Conservation (phyloP, 2,329 filamentous ascomycete species). For the Helotiales sp. region DNA sequence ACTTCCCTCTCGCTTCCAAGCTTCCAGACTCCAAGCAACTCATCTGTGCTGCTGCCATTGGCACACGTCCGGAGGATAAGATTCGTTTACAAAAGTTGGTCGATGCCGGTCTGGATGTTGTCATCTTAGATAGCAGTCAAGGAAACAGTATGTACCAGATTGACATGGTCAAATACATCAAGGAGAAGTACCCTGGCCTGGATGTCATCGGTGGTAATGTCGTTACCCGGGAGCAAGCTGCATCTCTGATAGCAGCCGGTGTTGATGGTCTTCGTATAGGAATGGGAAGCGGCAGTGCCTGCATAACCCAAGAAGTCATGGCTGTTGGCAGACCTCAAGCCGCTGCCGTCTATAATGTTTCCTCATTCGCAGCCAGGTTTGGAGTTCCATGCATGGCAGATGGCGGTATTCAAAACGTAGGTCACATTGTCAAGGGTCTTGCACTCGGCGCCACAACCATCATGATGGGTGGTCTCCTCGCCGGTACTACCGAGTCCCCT, state of each 20-base stretch:
- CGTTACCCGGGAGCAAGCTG: constrained; percentile 95
- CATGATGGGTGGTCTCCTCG: constrained; percentile 99
- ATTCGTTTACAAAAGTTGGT: constrained; percentile 80
- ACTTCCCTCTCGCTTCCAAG: constrained; percentile 96
- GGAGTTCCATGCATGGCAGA: constrained; percentile 98
- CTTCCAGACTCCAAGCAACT: constrained; percentile 96
- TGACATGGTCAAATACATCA: constrained; percentile 97
- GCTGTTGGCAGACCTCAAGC: constrained; percentile 96
- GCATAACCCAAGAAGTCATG: constrained; percentile 99
- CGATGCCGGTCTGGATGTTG: constrained; percentile 92
- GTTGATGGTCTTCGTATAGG: constrained; percentile 96
- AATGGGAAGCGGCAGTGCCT: constrained; percentile 97
- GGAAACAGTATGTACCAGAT: constrained; percentile 99
- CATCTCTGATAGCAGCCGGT: constrained; percentile 85
- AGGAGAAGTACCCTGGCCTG: constrained; percentile 78
- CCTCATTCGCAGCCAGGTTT: constrained; percentile 85
- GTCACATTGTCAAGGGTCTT: constrained; percentile 98
- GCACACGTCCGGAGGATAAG: constrained; percentile 93
- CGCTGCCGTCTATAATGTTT: constrained; percentile 86
- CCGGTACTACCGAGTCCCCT: constrained; percentile 95
- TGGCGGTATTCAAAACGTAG: constrained; percentile 96
- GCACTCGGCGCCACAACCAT: constrained; percentile 91
- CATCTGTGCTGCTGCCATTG: constrained; percentile 91
- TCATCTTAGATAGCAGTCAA: constrained; percentile 93
- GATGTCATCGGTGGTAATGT: constrained; percentile 99